Conservation (phyloP, 305 asterid genomes). For the Solanum aculeatissimum region DNA sequence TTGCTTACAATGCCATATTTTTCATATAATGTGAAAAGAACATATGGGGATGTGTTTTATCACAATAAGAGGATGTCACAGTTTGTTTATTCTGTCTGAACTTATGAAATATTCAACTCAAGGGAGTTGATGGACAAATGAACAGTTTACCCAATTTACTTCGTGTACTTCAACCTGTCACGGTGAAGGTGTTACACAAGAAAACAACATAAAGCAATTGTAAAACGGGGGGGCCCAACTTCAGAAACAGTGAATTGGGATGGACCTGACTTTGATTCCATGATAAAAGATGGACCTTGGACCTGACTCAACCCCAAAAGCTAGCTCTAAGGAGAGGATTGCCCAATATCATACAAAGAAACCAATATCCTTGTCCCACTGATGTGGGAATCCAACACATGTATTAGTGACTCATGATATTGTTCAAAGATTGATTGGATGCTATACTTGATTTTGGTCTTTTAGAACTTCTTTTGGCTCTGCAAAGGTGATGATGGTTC, state of each 20-base stretch:
- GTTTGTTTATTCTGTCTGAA: neutral
- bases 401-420: neutral
- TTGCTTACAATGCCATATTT: neutral
- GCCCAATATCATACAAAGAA: neutral
- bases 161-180: neutral
- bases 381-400: neutral
- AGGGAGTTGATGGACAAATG: neutral
- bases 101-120: neutral
- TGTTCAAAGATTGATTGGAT: neutral
- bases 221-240: neutral
- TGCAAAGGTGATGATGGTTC: slow-evolving; percentile 9
- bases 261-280: neutral
- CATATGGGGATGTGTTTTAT: neutral
- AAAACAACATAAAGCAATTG: neutral
- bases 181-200: neutral
- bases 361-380: neutral
- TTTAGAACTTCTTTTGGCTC: neutral
- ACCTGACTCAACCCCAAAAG: neutral
- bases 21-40: neutral
- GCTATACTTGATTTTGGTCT: neutral
- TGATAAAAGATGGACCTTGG: neutral
- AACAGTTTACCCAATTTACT: neutral
- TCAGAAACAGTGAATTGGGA: neutral
- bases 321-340: neutral
- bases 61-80: neutral